Conservation (phyloP, 768 basidiomycete genomes). For the Mycena capillaripes region DNA sequence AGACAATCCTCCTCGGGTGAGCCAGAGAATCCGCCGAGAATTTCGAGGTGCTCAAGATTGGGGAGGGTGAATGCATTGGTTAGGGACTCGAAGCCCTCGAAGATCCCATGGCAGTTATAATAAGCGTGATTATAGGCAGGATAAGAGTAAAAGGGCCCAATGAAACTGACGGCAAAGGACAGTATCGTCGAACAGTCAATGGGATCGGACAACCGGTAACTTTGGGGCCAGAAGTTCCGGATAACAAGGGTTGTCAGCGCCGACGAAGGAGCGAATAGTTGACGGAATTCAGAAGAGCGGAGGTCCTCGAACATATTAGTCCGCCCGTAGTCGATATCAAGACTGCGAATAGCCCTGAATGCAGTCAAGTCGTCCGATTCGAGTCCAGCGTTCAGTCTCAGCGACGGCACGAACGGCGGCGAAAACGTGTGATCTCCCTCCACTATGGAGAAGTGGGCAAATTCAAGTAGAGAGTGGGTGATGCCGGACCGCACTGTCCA, state of each 20-base stretch:
- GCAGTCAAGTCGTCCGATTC: neutral
- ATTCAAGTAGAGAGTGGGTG: too few relatives aligned
- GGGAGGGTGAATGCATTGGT: too few relatives aligned
- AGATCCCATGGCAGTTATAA: too few relatives aligned
- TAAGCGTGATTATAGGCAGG: too few relatives aligned
- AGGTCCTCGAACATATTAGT: neutral
- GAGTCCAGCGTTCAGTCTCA: neutral
- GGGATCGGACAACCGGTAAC: neutral
- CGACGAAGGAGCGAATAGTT: neutral
- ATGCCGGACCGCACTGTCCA: too few relatives aligned
- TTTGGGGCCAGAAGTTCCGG: neutral
- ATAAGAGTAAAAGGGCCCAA: neutral
- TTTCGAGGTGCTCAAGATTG: too few relatives aligned
- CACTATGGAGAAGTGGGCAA: too few relatives aligned
- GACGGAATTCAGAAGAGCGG: neutral
- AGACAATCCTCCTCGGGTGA: too few relatives aligned
- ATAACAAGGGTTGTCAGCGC: slow-evolving; percentile 5
- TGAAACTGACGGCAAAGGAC: slow-evolving; percentile 5
- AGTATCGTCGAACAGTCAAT: neutral
- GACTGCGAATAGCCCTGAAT: neutral
- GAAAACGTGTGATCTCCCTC: too few relatives aligned
- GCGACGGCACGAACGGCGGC: neutral
- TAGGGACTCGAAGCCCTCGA: too few relatives aligned
- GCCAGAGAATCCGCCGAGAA: too few relatives aligned
- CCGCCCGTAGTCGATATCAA: neutral